phyloP scores from a whole-genome alignment of 1,284 basidiomycete genomes.

The Xerocomus minutiporus region DNA sequence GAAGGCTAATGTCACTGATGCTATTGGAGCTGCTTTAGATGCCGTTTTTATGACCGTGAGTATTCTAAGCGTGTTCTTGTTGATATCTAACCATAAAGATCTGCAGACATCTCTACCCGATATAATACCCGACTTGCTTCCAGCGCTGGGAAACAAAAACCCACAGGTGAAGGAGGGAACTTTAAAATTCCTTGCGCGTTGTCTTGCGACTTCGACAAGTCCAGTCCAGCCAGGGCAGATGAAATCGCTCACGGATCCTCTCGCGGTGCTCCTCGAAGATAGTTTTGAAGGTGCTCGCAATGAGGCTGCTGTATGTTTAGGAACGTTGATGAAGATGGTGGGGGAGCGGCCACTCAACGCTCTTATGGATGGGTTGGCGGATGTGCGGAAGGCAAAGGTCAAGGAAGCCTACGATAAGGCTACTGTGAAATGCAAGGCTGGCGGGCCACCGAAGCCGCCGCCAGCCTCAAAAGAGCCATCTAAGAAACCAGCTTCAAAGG shows the following conservation, averaged over 20 bases:
- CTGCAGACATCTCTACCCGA: slow-evolving; percentile 75
- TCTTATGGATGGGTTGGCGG: slow-evolving; percentile 82
- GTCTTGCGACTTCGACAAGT: slow-evolving; percentile 65
- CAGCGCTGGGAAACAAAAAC: slow-evolving; percentile 85
- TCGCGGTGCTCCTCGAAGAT: slow-evolving; percentile 81
- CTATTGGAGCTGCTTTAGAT: slow-evolving; percentile 84
- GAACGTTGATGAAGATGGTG: slow-evolving; percentile 94
- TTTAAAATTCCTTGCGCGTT: slow-evolving; percentile 83
- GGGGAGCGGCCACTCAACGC: slow-evolving; percentile 91
- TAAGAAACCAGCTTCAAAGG: slow-evolving; percentile 42
- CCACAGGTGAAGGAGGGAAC: slow-evolving; percentile 96
- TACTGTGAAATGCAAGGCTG: slow-evolving; percentile 78
- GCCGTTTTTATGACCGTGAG: slow-evolving; percentile 83
- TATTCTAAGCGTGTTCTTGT: slow-evolving; percentile 11
- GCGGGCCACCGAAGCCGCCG: slow-evolving; percentile 43
- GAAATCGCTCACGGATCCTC: slow-evolving; percentile 78
- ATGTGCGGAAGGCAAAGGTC: slow-evolving; percentile 89
- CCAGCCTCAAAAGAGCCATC: slow-evolving; percentile 40
- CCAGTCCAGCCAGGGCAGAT: slow-evolving; percentile 74
- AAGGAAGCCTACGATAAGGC: slow-evolving; percentile 91
- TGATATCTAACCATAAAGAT: slow-evolving; percentile 15
- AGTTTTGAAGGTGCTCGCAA: slow-evolving; percentile 87
- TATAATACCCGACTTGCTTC: slow-evolving; percentile 79
- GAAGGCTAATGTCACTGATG: slow-evolving; percentile 87
- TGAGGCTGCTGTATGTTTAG: slow-evolving; percentile 84